phyloP scores from a whole-genome alignment of 495 filamentous ascomycete genomes.

The Lophiostoma macrostomum region DNA sequence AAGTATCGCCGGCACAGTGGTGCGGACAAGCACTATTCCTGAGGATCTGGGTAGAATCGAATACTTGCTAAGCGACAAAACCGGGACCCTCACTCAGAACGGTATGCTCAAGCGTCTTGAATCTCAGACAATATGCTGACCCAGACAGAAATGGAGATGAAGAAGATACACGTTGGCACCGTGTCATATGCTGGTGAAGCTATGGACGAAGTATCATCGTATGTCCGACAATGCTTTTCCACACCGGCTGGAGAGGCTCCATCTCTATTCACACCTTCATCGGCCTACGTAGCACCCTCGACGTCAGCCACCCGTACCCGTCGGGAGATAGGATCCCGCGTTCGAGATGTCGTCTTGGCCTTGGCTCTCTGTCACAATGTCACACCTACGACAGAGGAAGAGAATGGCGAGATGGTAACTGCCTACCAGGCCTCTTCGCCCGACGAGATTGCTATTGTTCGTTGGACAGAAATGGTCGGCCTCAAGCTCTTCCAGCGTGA shows the following conservation, averaged over 20 bases:
- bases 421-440: slow-evolving; percentile 96
- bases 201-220: slow-evolving; percentile 92
- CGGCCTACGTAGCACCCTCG: slow-evolving; percentile 49
- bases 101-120: slow-evolving; percentile 39
- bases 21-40: slow-evolving; percentile 94
- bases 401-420: slow-evolving; percentile 70
- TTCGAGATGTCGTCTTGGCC: slow-evolving; percentile 85
- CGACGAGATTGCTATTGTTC: slow-evolving; percentile 97
- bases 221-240: slow-evolving; percentile 77
- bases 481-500: slow-evolving; percentile 82
- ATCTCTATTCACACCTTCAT: slow-evolving; percentile 69
- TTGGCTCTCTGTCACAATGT: slow-evolving; percentile 97
- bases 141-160: slow-evolving; percentile 84
- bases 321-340: slow-evolving; percentile 87
- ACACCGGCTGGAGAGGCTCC: slow-evolving; percentile 42
- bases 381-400: slow-evolving; percentile 83
- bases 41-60: slow-evolving; percentile 95
- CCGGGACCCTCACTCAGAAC: slow-evolving; percentile 94
- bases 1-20: slow-evolving; percentile 86
- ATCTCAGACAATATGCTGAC: slow-evolving; percentile 15
- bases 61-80: slow-evolving; percentile 96
- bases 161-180: slow-evolving; percentile 96
- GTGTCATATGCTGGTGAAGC: slow-evolving; percentile 97
- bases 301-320: slow-evolving; percentile 71
- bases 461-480: slow-evolving; percentile 91